Base-by-base conservation (phyloP, 2,329 filamentous ascomycete genomes). In the Scedosporium boydii region DNA sequence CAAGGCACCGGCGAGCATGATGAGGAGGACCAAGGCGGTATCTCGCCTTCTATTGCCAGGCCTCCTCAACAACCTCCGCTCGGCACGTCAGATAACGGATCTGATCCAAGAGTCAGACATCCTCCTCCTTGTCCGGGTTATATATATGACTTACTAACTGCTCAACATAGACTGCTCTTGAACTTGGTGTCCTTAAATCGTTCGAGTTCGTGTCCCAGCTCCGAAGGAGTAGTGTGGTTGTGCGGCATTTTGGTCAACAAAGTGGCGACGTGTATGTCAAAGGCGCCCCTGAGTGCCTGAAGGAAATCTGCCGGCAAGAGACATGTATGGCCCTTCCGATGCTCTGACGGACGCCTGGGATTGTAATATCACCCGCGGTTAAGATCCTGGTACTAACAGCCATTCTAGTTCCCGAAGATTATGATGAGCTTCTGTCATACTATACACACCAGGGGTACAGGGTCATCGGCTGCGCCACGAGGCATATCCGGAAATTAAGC, bases 391-490 rank as follows among this genome's bases (percentile, higher is more conserved):
- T 51, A 23, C 59, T 63, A 14, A 59, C 53, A 5, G 14, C 16
- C 4, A 23, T 27, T 18, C 46, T 58, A 85, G 87, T 99, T 67
- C 95, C 95, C 0, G 77, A 80, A 34, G 91, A 97, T 71, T 99
- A 96, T 69, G 92, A 98, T 46, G 91, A 97, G 66, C 82, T 96
- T 2, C 78, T 99, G 1, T 87, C 87, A 1, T 87, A 91, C 71
- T 99, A 99, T 74, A 99, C 95, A 0, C 95, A 99, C 69, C 88
- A 93, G 70, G 95, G 96, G 23, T 99, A 93, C 75, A 89, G 95
- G 72, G 95, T 99, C 12, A 99, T 99, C 71, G 96, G 90, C 4
- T 97, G 93, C 71, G 95, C 95, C 5, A 91, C 90, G 0, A 96
- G 91, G 72, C 90, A 95, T 70, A 84, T 98, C 60, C 85, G 86